Conservation (phyloP, 108 stramenopile genomes). For the Conticribra guillardii region DNA sequence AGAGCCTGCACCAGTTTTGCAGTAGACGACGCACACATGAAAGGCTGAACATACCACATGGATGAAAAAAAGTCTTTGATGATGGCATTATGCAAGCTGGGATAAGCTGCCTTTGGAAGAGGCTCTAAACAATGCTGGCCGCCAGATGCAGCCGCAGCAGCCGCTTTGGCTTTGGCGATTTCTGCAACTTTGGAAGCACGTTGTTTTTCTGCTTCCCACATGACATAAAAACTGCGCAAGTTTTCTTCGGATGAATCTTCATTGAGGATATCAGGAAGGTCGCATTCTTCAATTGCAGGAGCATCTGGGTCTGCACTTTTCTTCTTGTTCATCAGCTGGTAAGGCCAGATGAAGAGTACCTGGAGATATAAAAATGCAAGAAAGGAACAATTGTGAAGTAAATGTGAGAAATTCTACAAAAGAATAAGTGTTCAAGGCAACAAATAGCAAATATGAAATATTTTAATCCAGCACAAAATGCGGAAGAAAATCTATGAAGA, state of each 20-base stretch:
- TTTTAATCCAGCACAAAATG: no score
- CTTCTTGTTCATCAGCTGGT: constrained; percentile 24
- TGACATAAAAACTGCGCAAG: constrained; percentile 19
- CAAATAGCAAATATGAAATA: no score
- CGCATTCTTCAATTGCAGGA: constrained; percentile 25
- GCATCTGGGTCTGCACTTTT: not conserved
- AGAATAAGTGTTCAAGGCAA: no score
- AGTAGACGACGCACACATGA: constrained; percentile 38
- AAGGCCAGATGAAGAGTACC: constrained; percentile 38
- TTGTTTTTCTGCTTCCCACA: constrained; percentile 43
- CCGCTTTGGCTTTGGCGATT: not conserved
- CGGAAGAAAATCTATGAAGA: no score
- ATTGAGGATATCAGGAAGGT: constrained; percentile 37
- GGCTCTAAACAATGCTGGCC: not conserved
- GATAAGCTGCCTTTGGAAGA: constrained; percentile 28
- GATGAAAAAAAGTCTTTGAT: constrained; percentile 59
- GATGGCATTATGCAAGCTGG: constrained; percentile 61
- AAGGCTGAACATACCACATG: constrained; percentile 69
- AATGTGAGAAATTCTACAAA: no score
- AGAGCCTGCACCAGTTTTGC: constrained; percentile 70
- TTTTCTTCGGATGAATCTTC: constrained; percentile 39
- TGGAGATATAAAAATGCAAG: not conserved
- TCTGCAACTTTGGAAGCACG: constrained; percentile 39
- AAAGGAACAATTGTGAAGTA: not conserved
- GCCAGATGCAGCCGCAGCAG: not conserved